These are phyloP conservation scores for Fraxinus americana DNA, from an alignment of 257 asterid species.

Conservation along the genomic window DNA sequence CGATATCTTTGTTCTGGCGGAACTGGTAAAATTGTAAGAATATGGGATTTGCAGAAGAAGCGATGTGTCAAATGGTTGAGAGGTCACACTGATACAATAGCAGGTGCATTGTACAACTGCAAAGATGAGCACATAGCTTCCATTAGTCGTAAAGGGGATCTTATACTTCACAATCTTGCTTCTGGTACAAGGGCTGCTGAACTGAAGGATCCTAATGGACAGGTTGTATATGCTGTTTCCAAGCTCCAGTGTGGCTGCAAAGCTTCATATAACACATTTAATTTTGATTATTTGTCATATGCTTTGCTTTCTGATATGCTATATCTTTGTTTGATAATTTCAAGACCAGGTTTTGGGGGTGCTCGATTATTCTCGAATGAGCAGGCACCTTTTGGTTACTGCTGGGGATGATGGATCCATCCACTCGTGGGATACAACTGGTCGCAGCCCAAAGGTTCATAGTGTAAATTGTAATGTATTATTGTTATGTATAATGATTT, in stretches of 20 bases:
- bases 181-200: slow-evolving; percentile 93
- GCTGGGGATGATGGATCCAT: slow-evolving; percentile 99
- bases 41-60: slow-evolving; percentile 97
- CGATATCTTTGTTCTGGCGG: slow-evolving; percentile 96
- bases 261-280: slow-evolving; percentile 19
- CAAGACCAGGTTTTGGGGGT: slow-evolving; percentile 82
- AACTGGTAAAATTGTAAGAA: slow-evolving; percentile 84
- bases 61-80: slow-evolving; percentile 94
- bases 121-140: slow-evolving; percentile 98
- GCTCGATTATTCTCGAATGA: slow-evolving; percentile 93
- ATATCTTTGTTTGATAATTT: slow-evolving; percentile 32
- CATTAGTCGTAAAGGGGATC: slow-evolving; percentile 90
- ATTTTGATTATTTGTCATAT: slow-evolving; percentile 18
- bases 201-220: slow-evolving; percentile 92
- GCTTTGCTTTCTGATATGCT: slow-evolving; percentile 17
- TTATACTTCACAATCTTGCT: slow-evolving; percentile 95
- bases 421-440: slow-evolving; percentile 97
- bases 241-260: slow-evolving; percentile 19
- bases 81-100: slow-evolving; percentile 90
- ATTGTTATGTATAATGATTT: slow-evolving; percentile 6
- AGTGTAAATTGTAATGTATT: slow-evolving; percentile 10
- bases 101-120: slow-evolving; percentile 91
- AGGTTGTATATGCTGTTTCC: slow-evolving; percentile 55
- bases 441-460: slow-evolving; percentile 90
- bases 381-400: slow-evolving; percentile 95